A percentile compares a stretch with the other conserved stretches of the same genome.
phyloP scores from a whole-genome alignment of 306 rosid species.

The Dalbergia cochinchinensis region DNA sequence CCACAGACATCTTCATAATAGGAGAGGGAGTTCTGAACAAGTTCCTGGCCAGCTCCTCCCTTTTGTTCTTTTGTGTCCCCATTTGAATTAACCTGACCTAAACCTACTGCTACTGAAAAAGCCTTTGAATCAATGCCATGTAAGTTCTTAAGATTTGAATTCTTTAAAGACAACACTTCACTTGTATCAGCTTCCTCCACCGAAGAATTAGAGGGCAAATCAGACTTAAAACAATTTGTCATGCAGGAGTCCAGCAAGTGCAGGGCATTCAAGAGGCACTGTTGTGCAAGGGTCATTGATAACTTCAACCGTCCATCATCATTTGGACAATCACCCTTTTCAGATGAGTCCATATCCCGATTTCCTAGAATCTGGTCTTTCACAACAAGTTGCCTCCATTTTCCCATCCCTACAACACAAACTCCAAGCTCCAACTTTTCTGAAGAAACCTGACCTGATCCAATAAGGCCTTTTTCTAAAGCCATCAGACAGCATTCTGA shows the following conservation, averaged over 20 bases:
- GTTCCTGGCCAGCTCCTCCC: slow-evolving; percentile 82
- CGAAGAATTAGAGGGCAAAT: slow-evolving; percentile 69
- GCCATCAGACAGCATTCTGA: slow-evolving; percentile 99
- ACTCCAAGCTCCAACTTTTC: slow-evolving; percentile 72
- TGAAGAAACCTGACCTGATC: slow-evolving; percentile 52
- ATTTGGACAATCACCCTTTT: slow-evolving; percentile 58
- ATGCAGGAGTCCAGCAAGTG: slow-evolving; percentile 68
- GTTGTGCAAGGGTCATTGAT: slow-evolving; percentile 82
- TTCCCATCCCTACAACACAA: slow-evolving; percentile 82
- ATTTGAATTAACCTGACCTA: slow-evolving; percentile 71
- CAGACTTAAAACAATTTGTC: slow-evolving; percentile 57
- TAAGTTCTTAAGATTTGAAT: slow-evolving; percentile 65
- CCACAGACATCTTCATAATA: slow-evolving; percentile 70
- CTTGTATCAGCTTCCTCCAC: slow-evolving; percentile 72
- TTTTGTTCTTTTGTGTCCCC: slow-evolving; percentile 92
- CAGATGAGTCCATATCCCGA: slow-evolving; percentile 52
- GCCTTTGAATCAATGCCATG: slow-evolving; percentile 72
- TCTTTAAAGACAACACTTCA: slow-evolving; percentile 68
- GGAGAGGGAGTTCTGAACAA: slow-evolving; percentile 84
- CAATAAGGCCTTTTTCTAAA: slow-evolving; percentile 75
- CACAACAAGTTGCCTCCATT: slow-evolving; percentile 94
- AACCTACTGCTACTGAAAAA: slow-evolving; percentile 59
- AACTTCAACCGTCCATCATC: slow-evolving; percentile 74
- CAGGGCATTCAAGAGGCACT: slow-evolving; percentile 80
- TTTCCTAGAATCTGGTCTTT: slow-evolving; percentile 69